Base-by-base conservation (phyloP, 2,329 filamentous ascomycete species). In the Colletotrichum coccodes region DNA sequence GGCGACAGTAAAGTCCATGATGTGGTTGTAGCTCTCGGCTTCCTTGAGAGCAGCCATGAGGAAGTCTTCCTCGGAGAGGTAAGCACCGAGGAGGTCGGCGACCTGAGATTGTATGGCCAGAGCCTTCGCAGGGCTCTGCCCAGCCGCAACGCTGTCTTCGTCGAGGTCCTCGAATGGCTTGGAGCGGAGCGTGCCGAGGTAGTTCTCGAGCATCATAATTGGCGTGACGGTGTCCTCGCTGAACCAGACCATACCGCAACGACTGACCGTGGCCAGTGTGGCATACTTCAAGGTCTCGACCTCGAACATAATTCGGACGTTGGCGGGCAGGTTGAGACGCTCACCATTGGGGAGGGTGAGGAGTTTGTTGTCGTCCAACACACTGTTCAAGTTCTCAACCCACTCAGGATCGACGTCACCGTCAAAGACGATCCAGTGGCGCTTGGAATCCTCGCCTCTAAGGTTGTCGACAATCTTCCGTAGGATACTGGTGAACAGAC, bases 221-320 rank as follows among this genome's bases (percentile, higher is more conserved):
- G 95, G 89, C 36, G 94, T 95, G 46, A 99, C 95, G 32, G 95
- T 98, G 77, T 99, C 97, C 75, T 98, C 95, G 78, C 94, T 99
- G 83, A 98, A 99, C 96, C 96, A 99, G 16, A 99, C 97, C 96
- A 99, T 99, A 87, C 96, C 96, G 79, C 96, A 99, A 83, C 96
- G 94, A 90, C 93, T 97, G 77, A 99, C 96, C n/a, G 96, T 99
- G 64, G 96, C 96, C 50, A 99, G 89, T 0, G 96, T 99, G 42
- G 96, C 96, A 78, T 99, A 99, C 78, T 97, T 97, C 69, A 99
- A 86, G 3, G 92, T 98, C 83, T 99, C 97, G 40, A 99, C 96
- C 83, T 99, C 96, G 76, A 99, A 99, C 95, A 99, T 98, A 81
- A 99, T 97, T 73, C 97, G 94, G 30, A 99, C 96, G 76, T 99